These are phyloP conservation scores for Leucocoprinus leucothites DNA, from an alignment of 768 basidiomycete genomes.

Conservation along the genomic window DNA sequence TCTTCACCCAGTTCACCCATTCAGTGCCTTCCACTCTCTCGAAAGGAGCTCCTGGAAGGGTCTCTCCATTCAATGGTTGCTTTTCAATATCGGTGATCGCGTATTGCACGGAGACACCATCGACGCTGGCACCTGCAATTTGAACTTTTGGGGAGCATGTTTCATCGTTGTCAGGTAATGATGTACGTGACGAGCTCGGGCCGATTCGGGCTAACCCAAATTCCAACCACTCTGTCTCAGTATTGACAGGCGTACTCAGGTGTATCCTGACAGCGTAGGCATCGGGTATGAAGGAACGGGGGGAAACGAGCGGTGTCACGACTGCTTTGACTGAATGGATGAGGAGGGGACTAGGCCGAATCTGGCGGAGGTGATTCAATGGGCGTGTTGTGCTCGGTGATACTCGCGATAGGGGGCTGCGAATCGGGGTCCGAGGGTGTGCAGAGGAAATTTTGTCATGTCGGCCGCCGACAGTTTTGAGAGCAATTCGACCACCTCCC, in stretches of 20 bases:
- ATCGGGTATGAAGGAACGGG: constrained; percentile 27
- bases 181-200: constrained; percentile 11
- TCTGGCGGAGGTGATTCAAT: constrained; percentile 27
- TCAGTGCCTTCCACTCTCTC: constrained; percentile 53
- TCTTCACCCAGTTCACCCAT: constrained; percentile 65
- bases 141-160: constrained; percentile 42
- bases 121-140: constrained; percentile 57
- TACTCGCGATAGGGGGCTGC: constrained; percentile 24
- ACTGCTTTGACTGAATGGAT: constrained; percentile 55
- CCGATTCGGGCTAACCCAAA: constrained; percentile 60
- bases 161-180: constrained; percentile 18
- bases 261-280: constrained; percentile 59
- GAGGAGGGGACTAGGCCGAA: constrained; percentile 54
- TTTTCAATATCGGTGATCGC: constrained; percentile 46
- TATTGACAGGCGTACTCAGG: constrained; percentile 53
- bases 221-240: constrained; percentile 72
- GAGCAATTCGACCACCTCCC: constrained; percentile 55
- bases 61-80: constrained; percentile 29
- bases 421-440: constrained; percentile 35
- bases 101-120: constrained; percentile 61
- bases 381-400: constrained; percentile 23
- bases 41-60: constrained; percentile 37
- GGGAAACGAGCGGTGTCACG: constrained; percentile 49
- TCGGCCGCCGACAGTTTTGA: constrained; percentile 34
- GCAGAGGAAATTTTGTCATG: constrained; percentile 18